These are phyloP conservation scores for Penicillium coffeae DNA, from an alignment of 495 filamentous ascomycete genomes.

Conservation along the genomic window DNA sequence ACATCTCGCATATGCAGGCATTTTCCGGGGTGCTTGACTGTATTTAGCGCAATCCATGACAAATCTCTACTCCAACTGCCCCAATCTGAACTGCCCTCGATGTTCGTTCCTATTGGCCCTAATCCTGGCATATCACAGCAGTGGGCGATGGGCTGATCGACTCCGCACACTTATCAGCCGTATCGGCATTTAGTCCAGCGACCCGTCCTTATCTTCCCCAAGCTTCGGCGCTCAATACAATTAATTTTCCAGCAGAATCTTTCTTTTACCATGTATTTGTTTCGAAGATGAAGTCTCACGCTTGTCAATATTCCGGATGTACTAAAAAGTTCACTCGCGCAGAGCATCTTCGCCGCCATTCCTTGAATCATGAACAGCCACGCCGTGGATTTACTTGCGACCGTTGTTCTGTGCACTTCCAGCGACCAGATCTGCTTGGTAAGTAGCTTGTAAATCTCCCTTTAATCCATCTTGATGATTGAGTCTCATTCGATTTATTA, in stretches of 20 bases:
- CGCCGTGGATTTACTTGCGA: conserved; percentile 52
- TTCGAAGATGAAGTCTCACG: conserved; percentile 34
- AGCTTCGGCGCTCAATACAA: not conserved
- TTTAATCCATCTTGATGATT: too few species aligned
- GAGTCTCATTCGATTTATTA: not conserved
- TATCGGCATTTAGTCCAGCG: not conserved
- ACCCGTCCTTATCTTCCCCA: not conserved
- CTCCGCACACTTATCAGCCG: not conserved
- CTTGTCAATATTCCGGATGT: conserved; percentile 44
- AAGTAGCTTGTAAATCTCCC: conserved; percentile 2
- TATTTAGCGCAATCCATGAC: too few species aligned
- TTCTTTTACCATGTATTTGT: not conserved
- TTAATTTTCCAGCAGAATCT: too few species aligned
- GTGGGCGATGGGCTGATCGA: not conserved
- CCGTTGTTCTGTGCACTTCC: conserved; percentile 56
- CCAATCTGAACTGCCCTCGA: too few species aligned
- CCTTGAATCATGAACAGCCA: conserved; percentile 47
- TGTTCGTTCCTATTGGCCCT: not conserved
- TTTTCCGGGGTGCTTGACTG: too few species aligned
- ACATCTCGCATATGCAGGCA: too few species aligned
- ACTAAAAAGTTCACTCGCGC: conserved; percentile 55
- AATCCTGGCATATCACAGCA: not conserved
- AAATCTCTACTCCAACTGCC: too few species aligned
- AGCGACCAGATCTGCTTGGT: conserved; percentile 53
- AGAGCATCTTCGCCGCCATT: conserved; percentile 57